These are phyloP conservation scores for Penstemon newberryi DNA, from an alignment of 257 asterid species.

Conservation along the genomic window DNA sequence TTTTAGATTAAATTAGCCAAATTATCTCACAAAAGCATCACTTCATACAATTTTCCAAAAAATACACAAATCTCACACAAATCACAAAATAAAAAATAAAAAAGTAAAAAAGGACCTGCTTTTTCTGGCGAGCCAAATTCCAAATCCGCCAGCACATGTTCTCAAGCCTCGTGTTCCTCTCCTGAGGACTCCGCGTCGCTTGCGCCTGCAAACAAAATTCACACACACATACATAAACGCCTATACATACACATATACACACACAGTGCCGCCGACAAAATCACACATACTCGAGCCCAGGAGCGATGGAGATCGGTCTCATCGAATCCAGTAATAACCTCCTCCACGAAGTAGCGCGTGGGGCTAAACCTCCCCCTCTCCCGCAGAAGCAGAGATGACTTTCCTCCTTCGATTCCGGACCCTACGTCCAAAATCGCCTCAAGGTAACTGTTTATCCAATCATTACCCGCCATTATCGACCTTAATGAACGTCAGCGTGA, in stretches of 20 bases:
- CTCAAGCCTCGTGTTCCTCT: slow-evolving; percentile 39
- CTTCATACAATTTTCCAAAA: background rate
- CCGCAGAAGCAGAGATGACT: slow-evolving; percentile 24
- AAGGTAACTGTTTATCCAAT: slow-evolving; percentile 37
- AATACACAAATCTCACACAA: background rate
- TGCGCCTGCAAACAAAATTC: slow-evolving; percentile 22
- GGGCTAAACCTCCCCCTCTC: slow-evolving; percentile 38
- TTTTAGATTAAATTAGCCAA: too few species aligned
- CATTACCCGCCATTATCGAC: slow-evolving; percentile 32
- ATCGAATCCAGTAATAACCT: slow-evolving; percentile 33
- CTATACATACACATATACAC: background rate
- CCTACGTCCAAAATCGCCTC: slow-evolving; percentile 36
- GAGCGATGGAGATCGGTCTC: slow-evolving; percentile 41
- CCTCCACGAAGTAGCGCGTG: slow-evolving; percentile 36
- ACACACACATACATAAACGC: background rate
- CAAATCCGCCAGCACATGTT: slow-evolving; percentile 47
- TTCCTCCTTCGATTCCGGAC: slow-evolving; percentile 17
- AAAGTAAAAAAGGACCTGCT: slow-evolving; percentile 26
- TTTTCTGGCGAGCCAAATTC: slow-evolving; percentile 40
- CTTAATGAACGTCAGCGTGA: background rate
- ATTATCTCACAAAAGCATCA: background rate
- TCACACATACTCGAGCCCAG: slow-evolving; percentile 31
- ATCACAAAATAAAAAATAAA: background rate
- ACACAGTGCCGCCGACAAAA: background rate
- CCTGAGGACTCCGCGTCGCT: slow-evolving; percentile 38